Base-by-base conservation (phyloP, 306 rosid genomes). In the Calophaca sinica region DNA sequence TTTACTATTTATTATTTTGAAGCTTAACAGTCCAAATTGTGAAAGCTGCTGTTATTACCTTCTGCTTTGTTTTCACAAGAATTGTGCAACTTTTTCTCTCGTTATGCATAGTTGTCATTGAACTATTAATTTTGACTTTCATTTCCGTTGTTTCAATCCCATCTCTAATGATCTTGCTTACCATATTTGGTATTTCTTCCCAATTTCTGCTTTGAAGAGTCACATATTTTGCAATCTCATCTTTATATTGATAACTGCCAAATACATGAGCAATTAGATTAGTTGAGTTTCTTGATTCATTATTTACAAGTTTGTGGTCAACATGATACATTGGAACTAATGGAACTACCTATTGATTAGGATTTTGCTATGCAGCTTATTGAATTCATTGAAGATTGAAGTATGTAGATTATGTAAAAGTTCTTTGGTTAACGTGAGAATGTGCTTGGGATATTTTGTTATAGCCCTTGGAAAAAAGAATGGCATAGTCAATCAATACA, bases 321-420 rank as follows among this genome's bases (percentile, higher is more conserved):
- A 48, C 42, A 20, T 15, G 52, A 58, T 57, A 46, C 5, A 9
- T 49, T 59, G 36, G 38, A 67, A 41, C 42, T 68, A 7, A 64
- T 26, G 31, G 8, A 66, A 52, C 62, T 51, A 32, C 73, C 55
- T 42, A 33, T 75, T 46, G n/a, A 58, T 38, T 66, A 13, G 2
- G 14, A 44, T 20, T 42, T 53, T 50, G 31, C 3, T 35, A 5
- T 35, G 3, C 28, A n/a, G 39, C 28, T 65, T 12, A 35, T 66
- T 13, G 7, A 79, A 28, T 79, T 12, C 6, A 44, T 63, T 72
- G 68, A 72, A 62, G 66, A 62, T 45, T 41, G 10, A 53, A 68
- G 36, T 42, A 13, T 62, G 32, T 38, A 70, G 70, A 33, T 65
- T 65, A 7, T 42, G 28, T 33, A 9, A 45, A 71, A 36, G 65